Base-by-base conservation (phyloP, 2,329 filamentous ascomycete species). In the Sarocladiaceae sp. region DNA sequence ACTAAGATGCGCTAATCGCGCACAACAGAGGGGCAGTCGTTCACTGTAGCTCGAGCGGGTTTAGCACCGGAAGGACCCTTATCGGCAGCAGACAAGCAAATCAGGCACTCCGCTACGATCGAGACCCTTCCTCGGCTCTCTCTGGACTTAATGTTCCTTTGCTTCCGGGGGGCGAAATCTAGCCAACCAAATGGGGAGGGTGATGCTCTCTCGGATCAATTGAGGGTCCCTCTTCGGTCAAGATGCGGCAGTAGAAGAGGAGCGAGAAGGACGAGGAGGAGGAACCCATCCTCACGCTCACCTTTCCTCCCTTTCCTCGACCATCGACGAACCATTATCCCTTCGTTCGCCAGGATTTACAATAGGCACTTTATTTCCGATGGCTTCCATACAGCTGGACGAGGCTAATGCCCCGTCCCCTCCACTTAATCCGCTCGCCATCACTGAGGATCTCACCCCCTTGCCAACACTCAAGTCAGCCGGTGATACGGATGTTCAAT, bases 371-470 rank as follows among this genome's bases (percentile, higher is more conserved):
- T 9, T 29, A 13, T 29, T 24, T 24, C 18, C 21, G 12, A 41
- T 41, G 37, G 10, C 16, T 26, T 41, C 56, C 55, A 55, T 56
- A 48, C 33, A n/a, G 33, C 4, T 9, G 16, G 29, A 27, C 13
- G 23, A 41, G 37, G 24, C 61, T 52, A 29, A 62, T 69, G 27
- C 58, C 69, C 26, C 26, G 18, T 74, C 74, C 23, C 73, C 72
- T 4, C 67, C 70, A 48, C 65, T 75, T 56, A 69, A 70, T 39
- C 70, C 73, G 13, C 60, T 78, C 44, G 62, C 61, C 13, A 64
- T 82, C 49, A 73, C 71, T 49, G 69, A 73, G 50, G 74, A 76
- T 49, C 55, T 82, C 19, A 65, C 75, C n/a, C 77, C 79, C n/a
- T 64, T 82, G 11, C 79, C 79, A 15, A 64, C 58, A 27, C 75